Percentiles rank a stretch among this genome's conserved stretches.
Conservation (phyloP, 2,329 filamentous ascomycete genomes). For the Paracoccidioides brasiliensis region DNA sequence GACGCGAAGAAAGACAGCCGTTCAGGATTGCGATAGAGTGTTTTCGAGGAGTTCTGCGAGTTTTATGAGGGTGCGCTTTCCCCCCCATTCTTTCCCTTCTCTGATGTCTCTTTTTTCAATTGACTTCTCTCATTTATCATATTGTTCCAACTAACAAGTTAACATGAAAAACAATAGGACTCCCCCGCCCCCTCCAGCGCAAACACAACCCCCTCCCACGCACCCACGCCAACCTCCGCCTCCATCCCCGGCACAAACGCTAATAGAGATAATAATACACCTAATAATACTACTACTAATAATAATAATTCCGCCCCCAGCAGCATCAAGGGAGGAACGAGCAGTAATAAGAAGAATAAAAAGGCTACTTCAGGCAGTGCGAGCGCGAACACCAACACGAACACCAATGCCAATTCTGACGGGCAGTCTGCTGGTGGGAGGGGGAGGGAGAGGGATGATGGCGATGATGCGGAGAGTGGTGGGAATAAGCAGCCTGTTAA, state of each 20-base stretch:
- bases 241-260: slow-evolving; percentile 13
- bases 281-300: slow-evolving; percentile 9
- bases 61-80: slow-evolving; percentile 29
- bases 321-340: slow-evolving; percentile 25
- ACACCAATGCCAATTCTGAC: slow-evolving; percentile 14
- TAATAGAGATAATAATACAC: slow-evolving; percentile 1
- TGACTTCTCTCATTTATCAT: neutral
- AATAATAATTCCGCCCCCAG: slow-evolving; percentile 11
- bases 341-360: slow-evolving; percentile 30
- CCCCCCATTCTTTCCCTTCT: neutral
- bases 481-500: slow-evolving; percentile 27
- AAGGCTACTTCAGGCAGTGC: slow-evolving; percentile 6
- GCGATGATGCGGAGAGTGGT: slow-evolving; percentile 16
- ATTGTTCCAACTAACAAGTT: neutral
- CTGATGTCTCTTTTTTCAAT: neutral
- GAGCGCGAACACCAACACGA: neutral
- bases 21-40: slow-evolving; percentile 35
- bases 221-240: slow-evolving; percentile 32
- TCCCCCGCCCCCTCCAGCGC: slow-evolving; percentile 32
- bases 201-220: slow-evolving; percentile 35
- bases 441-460: slow-evolving; percentile 23
- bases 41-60: slow-evolving; percentile 38
- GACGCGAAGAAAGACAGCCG: slow-evolving; percentile 32
- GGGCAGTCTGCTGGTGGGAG: slow-evolving; percentile 18
- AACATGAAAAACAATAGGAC: slow-evolving; percentile 18